Evolutionary conservation across 441 rosid species (phyloP), one percentile per base, ranked within the genome.

Genomic region (Brassica hybrid): DNA sequence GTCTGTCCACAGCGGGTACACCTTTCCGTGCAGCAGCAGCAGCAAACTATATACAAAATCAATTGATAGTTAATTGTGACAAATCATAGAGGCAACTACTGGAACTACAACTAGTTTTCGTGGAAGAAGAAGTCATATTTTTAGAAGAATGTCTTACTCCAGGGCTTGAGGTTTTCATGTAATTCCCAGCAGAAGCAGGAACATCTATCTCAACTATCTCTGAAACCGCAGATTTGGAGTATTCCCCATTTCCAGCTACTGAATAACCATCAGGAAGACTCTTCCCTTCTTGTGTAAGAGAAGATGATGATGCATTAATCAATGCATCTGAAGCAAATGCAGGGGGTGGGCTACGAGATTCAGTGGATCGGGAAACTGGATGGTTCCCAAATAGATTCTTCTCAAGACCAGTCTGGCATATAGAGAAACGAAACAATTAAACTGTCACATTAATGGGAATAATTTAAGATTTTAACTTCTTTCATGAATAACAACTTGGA

Each of bases 181-280:
- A 91, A 83, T 80, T 87, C 67, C 85, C 94, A 23, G 85, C 89
- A 18, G 99, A 88, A 72, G 88, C 79, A 75, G 97, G 91, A 76
- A 87, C 86, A 43, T 94, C 98, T 72, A 96, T 89, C 88, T 96
- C 99, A 78, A 86, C 87, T 70, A 96, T 94, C 81, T 96, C 99
- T 16, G 97, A 19, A 52, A 86, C 88, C 5, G 85, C 82, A 77
- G 78, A 71, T 74, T 80, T 88, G 70, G 92, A 79, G 70, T 86
- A 83, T 58, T 67, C 87, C 71, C 83, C 91, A 77, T 82, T 67
- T 74, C 80, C 77, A 36, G 70, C 67, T 71, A 82, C 64, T 59
- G 83, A 65, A 80, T 84, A 85, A 76, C 80, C 88, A 80, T 86
- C 90, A 41, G 75, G 60, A 21, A 69, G 71, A 48, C 68, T 83